Evolutionary conservation across 2,329 filamentous ascomycete genomes (phyloP).

Genomic region (Orbilia brochopaga): DNA sequence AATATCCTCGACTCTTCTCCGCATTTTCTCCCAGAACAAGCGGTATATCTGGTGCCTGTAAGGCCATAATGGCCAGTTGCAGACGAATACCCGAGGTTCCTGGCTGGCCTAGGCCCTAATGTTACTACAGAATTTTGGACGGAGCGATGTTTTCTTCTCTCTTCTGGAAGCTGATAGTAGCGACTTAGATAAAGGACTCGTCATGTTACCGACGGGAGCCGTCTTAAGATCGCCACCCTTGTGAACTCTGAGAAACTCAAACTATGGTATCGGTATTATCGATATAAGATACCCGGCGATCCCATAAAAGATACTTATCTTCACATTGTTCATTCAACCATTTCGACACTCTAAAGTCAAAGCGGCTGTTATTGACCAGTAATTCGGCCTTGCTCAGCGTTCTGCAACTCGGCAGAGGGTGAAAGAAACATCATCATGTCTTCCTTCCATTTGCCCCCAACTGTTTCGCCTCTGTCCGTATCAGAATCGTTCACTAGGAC

Average conservation of each 20-base stretch:
- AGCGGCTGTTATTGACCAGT: conserved; percentile 6
- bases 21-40: conserved; percentile 45
- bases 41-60: conserved; percentile 40
- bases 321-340: background rate
- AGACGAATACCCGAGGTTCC: conserved; percentile 45
- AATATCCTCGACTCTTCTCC: conserved; percentile 34
- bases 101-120: conserved; percentile 10
- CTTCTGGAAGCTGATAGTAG: conserved; percentile 42
- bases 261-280: conserved; percentile 32
- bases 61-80: conserved; percentile 42
- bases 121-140: conserved; percentile 21
- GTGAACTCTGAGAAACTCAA: conserved; percentile 24
- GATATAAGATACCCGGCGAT: conserved; percentile 42
- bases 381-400: background rate
- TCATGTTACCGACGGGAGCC: conserved; percentile 38
- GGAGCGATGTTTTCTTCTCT: conserved; percentile 30
- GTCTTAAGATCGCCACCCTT: conserved; percentile 31
- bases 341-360: conserved; percentile 12
- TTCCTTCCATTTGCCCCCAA: conserved; percentile 36
- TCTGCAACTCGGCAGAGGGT: no score
- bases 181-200: conserved; percentile 4
- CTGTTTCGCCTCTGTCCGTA: conserved; percentile 12
- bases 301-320: background rate
- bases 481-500: conserved; percentile 14
- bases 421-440: conserved; percentile 32